Evolutionary conservation across 768 basidiomycete genomes (phyloP), one percentile per base, ranked within the genome.

Genomic region (Tylopilus vinaceipallidus): DNA sequence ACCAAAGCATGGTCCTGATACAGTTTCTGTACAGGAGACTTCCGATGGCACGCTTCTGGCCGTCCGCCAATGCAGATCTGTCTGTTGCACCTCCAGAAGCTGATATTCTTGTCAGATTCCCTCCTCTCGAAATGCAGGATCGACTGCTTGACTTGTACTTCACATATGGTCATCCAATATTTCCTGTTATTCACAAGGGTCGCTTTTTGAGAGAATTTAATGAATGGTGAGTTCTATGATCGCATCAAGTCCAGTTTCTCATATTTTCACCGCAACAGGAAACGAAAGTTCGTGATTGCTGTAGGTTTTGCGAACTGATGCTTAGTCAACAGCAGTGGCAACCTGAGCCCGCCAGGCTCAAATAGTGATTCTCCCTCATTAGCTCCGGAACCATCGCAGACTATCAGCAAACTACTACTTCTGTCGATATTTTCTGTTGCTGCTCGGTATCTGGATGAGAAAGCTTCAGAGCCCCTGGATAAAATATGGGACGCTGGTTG

Each of bases 351-450:
- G 13, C 60, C 49, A 14, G 45, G 52, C 23, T 41, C 53, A 17
- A 55, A 48, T 6, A 16, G 40, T 6, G 23, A 30, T 33, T 50
- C 66, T 12, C 45, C 59, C 14, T 52, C 49, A 11, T 45, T 54
- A 22, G 17, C 48, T 19, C 56, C 77, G 10, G 82, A 84, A 54
- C 71, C 78, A 10, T 76, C 82, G 17, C 86, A 88, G 60, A 77
- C 77, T 59, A 65, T 84, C 17, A 84, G 86, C 3, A 81, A 82
- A 37, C 69, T 93, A 26, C 67, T 93, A 9, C 75, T 95, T 13
- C 71, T 93, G 22, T 78, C 88, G 2, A 91, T 95, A 67, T 91
- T 92, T 61, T 78, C 92, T 9, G 77, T 91, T 44, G 81, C 91
- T 34, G 86, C 89, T 11, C 81, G 91, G 11, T 93, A 87, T 56